phyloP scores from a whole-genome alignment of 768 basidiomycete species.

The Termitomyces sp. region DNA sequence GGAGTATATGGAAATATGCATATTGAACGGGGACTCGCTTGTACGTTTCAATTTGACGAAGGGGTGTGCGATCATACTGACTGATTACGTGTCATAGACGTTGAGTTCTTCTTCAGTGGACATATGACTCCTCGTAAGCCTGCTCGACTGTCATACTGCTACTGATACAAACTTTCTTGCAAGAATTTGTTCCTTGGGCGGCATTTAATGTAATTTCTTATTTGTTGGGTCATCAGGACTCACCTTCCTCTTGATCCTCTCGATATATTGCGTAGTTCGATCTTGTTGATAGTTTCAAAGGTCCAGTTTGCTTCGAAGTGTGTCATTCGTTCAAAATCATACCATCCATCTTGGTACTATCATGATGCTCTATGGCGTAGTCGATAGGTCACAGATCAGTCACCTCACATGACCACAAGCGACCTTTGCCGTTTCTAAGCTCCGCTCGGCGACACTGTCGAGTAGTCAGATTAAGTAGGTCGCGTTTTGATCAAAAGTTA shows the following conservation, averaged over 20 bases:
- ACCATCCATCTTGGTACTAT: too few species aligned
- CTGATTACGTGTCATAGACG: conserved; percentile 28
- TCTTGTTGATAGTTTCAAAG: not conserved
- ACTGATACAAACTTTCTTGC: not conserved
- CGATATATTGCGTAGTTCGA: not conserved
- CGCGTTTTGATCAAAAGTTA: too few species aligned
- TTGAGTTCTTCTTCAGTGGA: conserved; percentile 53
- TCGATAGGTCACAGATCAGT: too few species aligned
- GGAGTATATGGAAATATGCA: conserved; percentile 60
- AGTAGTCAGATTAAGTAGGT: too few species aligned
- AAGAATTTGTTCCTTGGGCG: conserved; percentile 50
- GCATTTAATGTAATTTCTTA: conserved; percentile 36
- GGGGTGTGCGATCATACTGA: not conserved
- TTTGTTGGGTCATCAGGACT: conserved; percentile 40
- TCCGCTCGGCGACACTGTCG: too few species aligned
- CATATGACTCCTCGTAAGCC: conserved; percentile 55
- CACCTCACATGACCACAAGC: too few species aligned
- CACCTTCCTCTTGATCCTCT: conserved; percentile 28
- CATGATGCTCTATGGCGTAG: too few species aligned
- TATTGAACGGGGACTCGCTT: conserved; percentile 60
- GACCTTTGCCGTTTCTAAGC: too few species aligned
- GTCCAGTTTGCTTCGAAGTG: not conserved
- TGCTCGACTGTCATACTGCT: not conserved
- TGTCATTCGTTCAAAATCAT: not conserved
- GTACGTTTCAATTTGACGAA: conserved; percentile 25